Percentiles rank a stretch among this genome's conserved stretches.
Conservation (phyloP, 177 flowering plant species). For the Tripterygium wilfordii region DNA sequence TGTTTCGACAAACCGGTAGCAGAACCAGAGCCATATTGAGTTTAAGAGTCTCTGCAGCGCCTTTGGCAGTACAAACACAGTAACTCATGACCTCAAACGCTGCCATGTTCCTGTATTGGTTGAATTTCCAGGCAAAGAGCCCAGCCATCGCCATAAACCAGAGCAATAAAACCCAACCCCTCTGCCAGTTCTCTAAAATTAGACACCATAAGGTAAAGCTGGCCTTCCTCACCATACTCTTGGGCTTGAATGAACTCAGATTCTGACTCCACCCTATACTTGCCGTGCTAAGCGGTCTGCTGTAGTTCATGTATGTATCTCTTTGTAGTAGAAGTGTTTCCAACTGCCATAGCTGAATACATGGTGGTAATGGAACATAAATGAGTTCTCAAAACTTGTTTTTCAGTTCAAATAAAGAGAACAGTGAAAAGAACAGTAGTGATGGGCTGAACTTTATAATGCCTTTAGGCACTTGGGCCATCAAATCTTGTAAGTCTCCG, state of each 20-base stretch:
- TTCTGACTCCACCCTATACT: constrained; percentile 63
- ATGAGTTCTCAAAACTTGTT: no score
- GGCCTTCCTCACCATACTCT: constrained; percentile 24
- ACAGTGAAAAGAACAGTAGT: no score
- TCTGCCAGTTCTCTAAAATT: constrained; percentile 51
- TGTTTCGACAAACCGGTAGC: constrained; percentile 52
- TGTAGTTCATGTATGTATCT: constrained; percentile 81
- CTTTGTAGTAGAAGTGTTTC: constrained; percentile 76
- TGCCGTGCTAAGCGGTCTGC: constrained; percentile 64
- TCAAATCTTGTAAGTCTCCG: no score
- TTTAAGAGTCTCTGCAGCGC: constrained; percentile 55
- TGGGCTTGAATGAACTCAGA: constrained; percentile 26
- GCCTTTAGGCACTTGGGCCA: no score
- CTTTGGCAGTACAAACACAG: constrained; percentile 50
- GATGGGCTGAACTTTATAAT: no score
- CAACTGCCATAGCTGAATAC: constrained; percentile 89
- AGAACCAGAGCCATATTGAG: constrained; percentile 58
- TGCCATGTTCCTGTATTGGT: constrained; percentile 29
- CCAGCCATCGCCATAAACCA: constrained; percentile 28
- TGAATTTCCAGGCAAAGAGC: constrained; percentile 48
- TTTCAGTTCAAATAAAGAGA: no score
- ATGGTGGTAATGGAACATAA: constrained; percentile 24
- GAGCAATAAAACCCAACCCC: constrained; percentile 30
- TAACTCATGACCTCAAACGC: constrained; percentile 51
- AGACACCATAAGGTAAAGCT: constrained; percentile 23